Evolutionary conservation across 768 basidiomycete species (phyloP), one percentile per base, ranked within the genome.

Genomic region (Lactarius psammicola): DNA sequence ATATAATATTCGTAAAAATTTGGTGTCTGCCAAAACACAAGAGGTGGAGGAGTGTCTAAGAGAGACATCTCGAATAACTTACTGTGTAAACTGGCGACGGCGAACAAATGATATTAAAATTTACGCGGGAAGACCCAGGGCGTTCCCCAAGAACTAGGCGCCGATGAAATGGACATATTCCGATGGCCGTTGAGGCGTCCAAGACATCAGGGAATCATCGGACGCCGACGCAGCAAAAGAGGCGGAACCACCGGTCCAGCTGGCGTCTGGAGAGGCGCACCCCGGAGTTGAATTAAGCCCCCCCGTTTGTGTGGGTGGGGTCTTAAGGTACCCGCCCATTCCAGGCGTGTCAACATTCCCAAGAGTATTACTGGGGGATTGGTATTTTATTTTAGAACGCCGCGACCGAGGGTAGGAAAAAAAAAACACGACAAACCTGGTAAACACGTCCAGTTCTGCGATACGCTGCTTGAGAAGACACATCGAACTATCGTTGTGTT

Each of bases 121-220:
- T 28, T 54, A 54, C 44, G 44, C 7, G 57, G 34, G 42, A 44
- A 59, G 57, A 26, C 17, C 23, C 49, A 33, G 36, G 30, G 59
- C 30, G 36, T 59, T 53, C 64, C 58, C 20, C 49, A 60, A 33
- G 57, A 33, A 28, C 51, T n/a, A 36, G 42, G 55, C 36, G 36
- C 10, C 5, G 11, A 30, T n/a, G 57, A 28, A n/a, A n/a, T 30
- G 13, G 30, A 38, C 8, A 31, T 31, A 31, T 30, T 58, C 26
- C 31, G 68, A 57, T 70, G n/a, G 75, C 38, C 79, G 77, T 36
- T 79, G 75, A 56, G 83, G 82, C 71, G 85, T 80, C 85, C 85
- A 87, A 68, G 81, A 81, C 84, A 85, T 86, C 70, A 86, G 84
- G 0, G 82, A 78, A 71, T 86, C 85, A 51, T 85, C 85, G 63